phyloP scores from a whole-genome alignment of 2,329 filamentous ascomycete species.

The Teratosphaeria nubilosa region DNA sequence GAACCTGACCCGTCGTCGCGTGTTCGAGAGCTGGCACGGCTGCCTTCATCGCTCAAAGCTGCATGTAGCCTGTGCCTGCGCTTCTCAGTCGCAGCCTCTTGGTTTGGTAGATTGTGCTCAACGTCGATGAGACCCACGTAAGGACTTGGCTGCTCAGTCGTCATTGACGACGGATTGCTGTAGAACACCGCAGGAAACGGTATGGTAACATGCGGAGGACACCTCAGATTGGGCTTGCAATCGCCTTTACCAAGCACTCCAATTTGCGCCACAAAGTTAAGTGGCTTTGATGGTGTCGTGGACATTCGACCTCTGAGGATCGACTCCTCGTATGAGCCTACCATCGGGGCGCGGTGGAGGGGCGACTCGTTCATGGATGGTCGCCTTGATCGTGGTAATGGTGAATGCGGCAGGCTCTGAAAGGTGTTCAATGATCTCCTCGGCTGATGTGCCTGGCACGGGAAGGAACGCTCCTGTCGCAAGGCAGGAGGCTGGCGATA shows the following conservation, averaged over 20 bases:
- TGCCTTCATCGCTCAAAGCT: constrained; percentile 16
- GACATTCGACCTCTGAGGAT: constrained; percentile 95
- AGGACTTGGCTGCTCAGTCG: constrained; percentile 81
- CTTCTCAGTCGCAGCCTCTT: constrained; percentile 16
- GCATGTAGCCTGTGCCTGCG: constrained; percentile 23
- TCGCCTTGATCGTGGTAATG: constrained; percentile 45
- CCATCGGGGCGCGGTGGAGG: constrained; percentile 85
- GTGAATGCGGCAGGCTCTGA: constrained; percentile 33
- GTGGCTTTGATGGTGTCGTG: constrained; percentile 80
- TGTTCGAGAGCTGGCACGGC: constrained; percentile 18
- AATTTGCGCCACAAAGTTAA: constrained; percentile 91
- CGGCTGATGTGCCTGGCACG: constrained; percentile 71
- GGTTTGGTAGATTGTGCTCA: constrained; percentile 58
- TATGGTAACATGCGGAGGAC: constrained; percentile 80
- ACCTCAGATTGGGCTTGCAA: constrained; percentile 74
- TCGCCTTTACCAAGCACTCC: constrained; percentile 83
- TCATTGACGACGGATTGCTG: constrained; percentile 64
- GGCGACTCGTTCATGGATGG: constrained; percentile 73
- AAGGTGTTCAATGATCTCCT: constrained; percentile 62
- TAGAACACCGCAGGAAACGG: constrained; percentile 95
- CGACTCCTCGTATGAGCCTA: constrained; percentile 95
- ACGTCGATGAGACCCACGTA: constrained; percentile 92
- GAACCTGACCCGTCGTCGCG: constrained; percentile 14
- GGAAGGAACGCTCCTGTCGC: constrained; percentile 50
- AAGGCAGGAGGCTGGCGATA: constrained; percentile 30